Percentiles rank a stretch among this genome's conserved stretches.
Conservation (phyloP, 148 eudicot species). For the Spergularia bocconei region DNA sequence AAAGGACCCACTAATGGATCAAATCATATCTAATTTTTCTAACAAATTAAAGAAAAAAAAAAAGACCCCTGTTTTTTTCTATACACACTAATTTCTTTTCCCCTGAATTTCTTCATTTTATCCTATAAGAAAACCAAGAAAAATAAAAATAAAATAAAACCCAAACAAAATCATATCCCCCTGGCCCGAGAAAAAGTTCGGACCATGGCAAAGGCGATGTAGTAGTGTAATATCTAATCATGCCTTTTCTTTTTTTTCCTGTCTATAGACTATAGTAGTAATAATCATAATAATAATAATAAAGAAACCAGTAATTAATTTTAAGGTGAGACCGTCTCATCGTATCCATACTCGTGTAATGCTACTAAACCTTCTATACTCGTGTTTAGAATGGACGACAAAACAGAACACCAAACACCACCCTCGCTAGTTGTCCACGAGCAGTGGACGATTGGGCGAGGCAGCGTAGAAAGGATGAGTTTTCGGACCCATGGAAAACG, state of each 20-base stretch:
- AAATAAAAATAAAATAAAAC: background rate
- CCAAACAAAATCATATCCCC: slow-evolving; percentile 24
- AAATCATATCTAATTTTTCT: slow-evolving; percentile 13
- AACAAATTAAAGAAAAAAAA: slow-evolving; percentile 1
- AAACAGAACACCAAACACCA: too few species aligned
- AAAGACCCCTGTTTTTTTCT: background rate
- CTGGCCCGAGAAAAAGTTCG: slow-evolving; percentile 30
- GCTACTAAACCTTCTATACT: too few species aligned
- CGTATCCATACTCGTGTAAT: too few species aligned
- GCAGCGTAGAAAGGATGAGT: slow-evolving; percentile 41
- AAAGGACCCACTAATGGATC: slow-evolving; percentile 7
- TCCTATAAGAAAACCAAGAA: background rate
- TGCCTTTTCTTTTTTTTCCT: background rate
- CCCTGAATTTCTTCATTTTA: background rate
- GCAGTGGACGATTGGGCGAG: slow-evolving; percentile 49
- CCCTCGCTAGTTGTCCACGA: slow-evolving; percentile 28
- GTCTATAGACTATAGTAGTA: too few species aligned
- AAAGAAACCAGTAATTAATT: too few species aligned
- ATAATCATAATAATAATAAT: background rate
- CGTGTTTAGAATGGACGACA: too few species aligned
- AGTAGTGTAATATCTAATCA: background rate
- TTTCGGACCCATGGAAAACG: slow-evolving; percentile 34
- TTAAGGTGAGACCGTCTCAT: too few species aligned
- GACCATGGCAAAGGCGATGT: slow-evolving; percentile 22
- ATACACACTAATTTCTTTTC: background rate